A percentile compares a stretch with the other conserved stretches of the same genome.
phyloP scores from a whole-genome alignment of 192 early-diverging fungal species.

The Umbelopsis ramanniana region DNA sequence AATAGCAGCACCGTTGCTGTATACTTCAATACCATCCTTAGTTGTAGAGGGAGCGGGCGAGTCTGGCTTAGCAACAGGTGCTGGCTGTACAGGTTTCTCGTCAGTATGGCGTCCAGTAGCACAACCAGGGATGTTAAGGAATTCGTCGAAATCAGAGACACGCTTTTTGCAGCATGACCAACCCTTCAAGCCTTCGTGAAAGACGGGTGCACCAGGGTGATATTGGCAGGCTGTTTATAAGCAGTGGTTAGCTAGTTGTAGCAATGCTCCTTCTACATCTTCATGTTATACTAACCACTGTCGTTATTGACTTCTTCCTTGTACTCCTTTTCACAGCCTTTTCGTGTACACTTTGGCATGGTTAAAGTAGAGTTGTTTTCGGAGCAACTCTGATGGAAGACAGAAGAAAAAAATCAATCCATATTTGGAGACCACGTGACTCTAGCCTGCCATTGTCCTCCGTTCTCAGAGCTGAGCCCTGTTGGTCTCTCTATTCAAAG shows the following conservation, averaged over 20 bases:
- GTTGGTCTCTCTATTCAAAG: too few species aligned
- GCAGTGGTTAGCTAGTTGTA: not conserved
- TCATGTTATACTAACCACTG: slow-evolving; percentile 36
- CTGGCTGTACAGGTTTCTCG: slow-evolving; percentile 35
- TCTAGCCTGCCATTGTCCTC: too few species aligned
- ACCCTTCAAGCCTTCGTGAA: slow-evolving; percentile 95
- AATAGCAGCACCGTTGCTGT: slow-evolving; percentile 35
- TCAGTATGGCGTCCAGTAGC: slow-evolving; percentile 72
- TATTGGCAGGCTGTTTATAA: slow-evolving; percentile 71
- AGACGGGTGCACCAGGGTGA: slow-evolving; percentile 89
- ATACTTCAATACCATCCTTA: slow-evolving; percentile 41
- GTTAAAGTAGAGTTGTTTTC: slow-evolving; percentile 12
- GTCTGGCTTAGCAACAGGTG: slow-evolving; percentile 33
- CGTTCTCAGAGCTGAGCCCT: too few species aligned
- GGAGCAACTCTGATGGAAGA: slow-evolving; percentile 14
- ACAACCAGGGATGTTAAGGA: slow-evolving; percentile 90
- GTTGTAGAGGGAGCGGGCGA: slow-evolving; percentile 34
- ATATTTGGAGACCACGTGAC: not conserved
- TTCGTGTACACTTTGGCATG: slow-evolving; percentile 71
- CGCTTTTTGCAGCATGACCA: slow-evolving; percentile 95
- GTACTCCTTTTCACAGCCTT: slow-evolving; percentile 88
- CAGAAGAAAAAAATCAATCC: slow-evolving; percentile 11
- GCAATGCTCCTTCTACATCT: not conserved
- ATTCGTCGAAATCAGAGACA: slow-evolving; percentile 91
- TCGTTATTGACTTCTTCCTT: slow-evolving; percentile 73